phyloP scores from a whole-genome alignment of 2,329 filamentous ascomycete species.

The Cladophialophora bantiana region DNA sequence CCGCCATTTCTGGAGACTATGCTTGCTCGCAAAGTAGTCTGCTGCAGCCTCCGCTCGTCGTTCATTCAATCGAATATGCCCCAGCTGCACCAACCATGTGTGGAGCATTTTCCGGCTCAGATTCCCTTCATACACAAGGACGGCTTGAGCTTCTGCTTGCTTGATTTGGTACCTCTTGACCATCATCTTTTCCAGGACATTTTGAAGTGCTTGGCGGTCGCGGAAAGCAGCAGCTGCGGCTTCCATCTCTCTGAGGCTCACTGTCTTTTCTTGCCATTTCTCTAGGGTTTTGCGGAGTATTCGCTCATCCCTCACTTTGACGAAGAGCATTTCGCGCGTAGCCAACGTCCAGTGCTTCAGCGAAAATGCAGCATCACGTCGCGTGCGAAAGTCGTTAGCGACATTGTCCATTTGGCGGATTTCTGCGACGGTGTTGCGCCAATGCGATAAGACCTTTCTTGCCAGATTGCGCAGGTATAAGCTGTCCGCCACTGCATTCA shows the following conservation, averaged over 20 bases:
- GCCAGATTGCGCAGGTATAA: constrained; percentile 23
- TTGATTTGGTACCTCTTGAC: constrained; percentile 22
- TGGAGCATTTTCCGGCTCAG: constrained; percentile 23
- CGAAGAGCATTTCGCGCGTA: constrained; percentile 31
- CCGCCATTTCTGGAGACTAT: constrained; percentile 27
- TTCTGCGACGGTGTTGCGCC: constrained; percentile 22
- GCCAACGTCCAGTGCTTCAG: constrained; percentile 31
- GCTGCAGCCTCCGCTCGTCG: constrained; percentile 30
- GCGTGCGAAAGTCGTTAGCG: constrained; percentile 23
- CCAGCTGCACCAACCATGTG: constrained; percentile 23
- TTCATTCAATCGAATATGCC: constrained; percentile 25
- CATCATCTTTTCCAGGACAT: constrained; percentile 20
- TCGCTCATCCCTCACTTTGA: constrained; percentile 25
- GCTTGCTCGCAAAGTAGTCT: constrained; percentile 34
- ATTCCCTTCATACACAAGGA: constrained; percentile 26
- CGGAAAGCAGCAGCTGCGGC: constrained; percentile 26
- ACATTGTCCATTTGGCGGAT: constrained; percentile 24
- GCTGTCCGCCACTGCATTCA: constrained; percentile 29
- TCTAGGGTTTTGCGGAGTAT: constrained; percentile 16
- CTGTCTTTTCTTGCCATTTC: constrained; percentile 28
- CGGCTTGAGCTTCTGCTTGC: constrained; percentile 24
- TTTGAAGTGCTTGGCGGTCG: constrained; percentile 21
- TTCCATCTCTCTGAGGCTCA: constrained; percentile 25
- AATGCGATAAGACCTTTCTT: constrained; percentile 26
- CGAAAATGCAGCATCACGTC: constrained; percentile 20